phyloP scores from a whole-genome alignment of 352 stramenopile species.

The Peronosclerospora sorghi region DNA sequence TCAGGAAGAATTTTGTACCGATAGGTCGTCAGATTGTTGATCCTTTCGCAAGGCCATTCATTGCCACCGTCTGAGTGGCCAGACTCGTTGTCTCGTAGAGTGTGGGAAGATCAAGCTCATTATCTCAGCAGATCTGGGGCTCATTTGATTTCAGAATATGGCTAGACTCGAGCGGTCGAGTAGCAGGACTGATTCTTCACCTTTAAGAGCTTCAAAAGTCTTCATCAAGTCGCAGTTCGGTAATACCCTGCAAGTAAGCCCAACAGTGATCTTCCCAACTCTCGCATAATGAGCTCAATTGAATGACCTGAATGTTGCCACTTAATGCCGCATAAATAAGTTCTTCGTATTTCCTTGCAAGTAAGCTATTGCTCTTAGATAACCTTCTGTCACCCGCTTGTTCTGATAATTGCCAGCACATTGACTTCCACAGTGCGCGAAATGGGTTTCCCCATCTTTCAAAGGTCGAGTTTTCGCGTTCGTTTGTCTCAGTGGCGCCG shows the following conservation, averaged over 20 bases:
- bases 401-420: conserved; percentile 75
- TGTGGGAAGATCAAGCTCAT: too few relatives aligned
- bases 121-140: too few relatives aligned
- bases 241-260: conserved; percentile 65
- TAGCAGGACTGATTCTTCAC: conserved; percentile 70
- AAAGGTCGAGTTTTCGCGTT: conserved; percentile 32
- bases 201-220: conserved; percentile 51
- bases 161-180: too few relatives aligned
- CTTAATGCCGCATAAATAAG: conserved; percentile 73
- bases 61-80: too few relatives aligned
- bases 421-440: conserved; percentile 73
- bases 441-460: conserved; percentile 76
- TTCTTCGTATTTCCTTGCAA: conserved; percentile 65
- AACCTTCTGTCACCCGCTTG: conserved; percentile 27
- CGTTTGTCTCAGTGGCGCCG: conserved; percentile 43
- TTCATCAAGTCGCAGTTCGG: conserved; percentile 62
- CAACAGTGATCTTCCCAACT: conserved; percentile 82
- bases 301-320: conserved; percentile 56
- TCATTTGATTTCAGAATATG: too few relatives aligned
- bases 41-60: too few relatives aligned
- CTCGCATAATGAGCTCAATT: conserved; percentile 50
- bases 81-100: too few relatives aligned
- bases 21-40: too few relatives aligned
- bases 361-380: conserved; percentile 46
- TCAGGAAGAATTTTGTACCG: too few relatives aligned